Evolutionary conservation across 2,329 filamentous ascomycete genomes (phyloP).

Genomic region (Bipolaris oryzae): DNA sequence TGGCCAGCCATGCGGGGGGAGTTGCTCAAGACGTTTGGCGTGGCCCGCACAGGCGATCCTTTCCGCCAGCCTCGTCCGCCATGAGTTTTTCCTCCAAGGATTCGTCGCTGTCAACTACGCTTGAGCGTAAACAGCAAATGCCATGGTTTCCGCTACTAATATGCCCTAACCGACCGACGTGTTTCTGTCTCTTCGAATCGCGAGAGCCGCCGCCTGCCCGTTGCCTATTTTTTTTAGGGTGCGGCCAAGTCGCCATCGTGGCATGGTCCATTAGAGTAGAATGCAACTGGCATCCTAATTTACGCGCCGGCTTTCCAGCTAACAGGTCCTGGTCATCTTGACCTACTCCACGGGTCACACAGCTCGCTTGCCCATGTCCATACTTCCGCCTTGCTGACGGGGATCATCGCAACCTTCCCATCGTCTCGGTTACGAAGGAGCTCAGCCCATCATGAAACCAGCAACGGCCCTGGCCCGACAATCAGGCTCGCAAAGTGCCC

Average conservation of each 20-base stretch:
- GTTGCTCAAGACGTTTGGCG: slow-evolving; percentile 7
- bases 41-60: slow-evolving; percentile 7
- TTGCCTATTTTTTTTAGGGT: slow-evolving; percentile 4
- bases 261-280: slow-evolving; percentile 5
- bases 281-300: not conserved
- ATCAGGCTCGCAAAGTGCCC: slow-evolving; percentile 24
- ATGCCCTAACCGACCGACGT: slow-evolving; percentile 4
- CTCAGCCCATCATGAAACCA: slow-evolving; percentile 18
- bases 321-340: slow-evolving; percentile 7
- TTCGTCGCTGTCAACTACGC: slow-evolving; percentile 10
- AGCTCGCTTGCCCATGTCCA: slow-evolving; percentile 14
- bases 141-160: slow-evolving; percentile 7
- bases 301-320: slow-evolving; percentile 14
- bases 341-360: slow-evolving; percentile 8
- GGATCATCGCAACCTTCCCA: slow-evolving; percentile 15
- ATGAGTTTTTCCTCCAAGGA: not conserved
- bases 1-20: slow-evolving; percentile 3
- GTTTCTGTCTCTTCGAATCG: slow-evolving; percentile 15
- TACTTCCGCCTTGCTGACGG: slow-evolving; percentile 7
- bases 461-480: slow-evolving; percentile 24
- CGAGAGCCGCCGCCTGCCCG: slow-evolving; percentile 13
- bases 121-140: slow-evolving; percentile 34
- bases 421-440: slow-evolving; percentile 23
- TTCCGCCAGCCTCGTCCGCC: slow-evolving; percentile 18
- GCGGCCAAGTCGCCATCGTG: not conserved